phyloP scores from a whole-genome alignment of 345 rosid genomes.

The Populus davidiana region DNA sequence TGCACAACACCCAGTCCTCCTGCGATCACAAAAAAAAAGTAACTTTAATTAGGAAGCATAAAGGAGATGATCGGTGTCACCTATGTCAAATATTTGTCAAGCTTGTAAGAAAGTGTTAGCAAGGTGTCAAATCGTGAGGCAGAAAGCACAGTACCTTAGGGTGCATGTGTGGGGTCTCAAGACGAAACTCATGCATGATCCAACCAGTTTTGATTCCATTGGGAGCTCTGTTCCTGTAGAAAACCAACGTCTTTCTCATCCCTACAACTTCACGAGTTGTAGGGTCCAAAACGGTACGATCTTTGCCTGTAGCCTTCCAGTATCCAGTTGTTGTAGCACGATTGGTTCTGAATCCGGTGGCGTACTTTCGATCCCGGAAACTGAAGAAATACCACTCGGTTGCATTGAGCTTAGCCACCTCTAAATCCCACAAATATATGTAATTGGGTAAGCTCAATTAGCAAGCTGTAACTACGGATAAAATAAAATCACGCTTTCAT shows the following conservation, averaged over 20 bases:
- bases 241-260: constrained; percentile 96
- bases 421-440: constrained; percentile 22
- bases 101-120: not conserved
- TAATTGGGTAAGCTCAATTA: not conserved
- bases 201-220: constrained; percentile 92
- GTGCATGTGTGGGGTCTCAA: constrained; percentile 84
- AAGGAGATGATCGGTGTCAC: not conserved
- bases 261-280: constrained; percentile 61
- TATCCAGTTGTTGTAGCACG: constrained; percentile 82
- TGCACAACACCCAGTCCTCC: constrained; percentile 98
- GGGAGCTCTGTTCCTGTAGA: constrained; percentile 87
- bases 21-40: constrained; percentile 17
- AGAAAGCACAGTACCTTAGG: constrained; percentile 57
- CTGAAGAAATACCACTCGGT: constrained; percentile 98
- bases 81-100: not conserved
- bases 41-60: not conserved
- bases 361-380: constrained; percentile 85
- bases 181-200: constrained; percentile 99
- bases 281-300: constrained; percentile 77
- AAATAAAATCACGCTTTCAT: constrained; percentile 20
- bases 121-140: not conserved
- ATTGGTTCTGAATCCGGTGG: constrained; percentile 87
- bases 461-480: not conserved
- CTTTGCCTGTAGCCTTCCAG: constrained; percentile 99
- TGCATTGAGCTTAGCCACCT: constrained; percentile 91